Conservation (phyloP, 192 early-diverging fungal genomes). For the Umbelopsis sp. region DNA sequence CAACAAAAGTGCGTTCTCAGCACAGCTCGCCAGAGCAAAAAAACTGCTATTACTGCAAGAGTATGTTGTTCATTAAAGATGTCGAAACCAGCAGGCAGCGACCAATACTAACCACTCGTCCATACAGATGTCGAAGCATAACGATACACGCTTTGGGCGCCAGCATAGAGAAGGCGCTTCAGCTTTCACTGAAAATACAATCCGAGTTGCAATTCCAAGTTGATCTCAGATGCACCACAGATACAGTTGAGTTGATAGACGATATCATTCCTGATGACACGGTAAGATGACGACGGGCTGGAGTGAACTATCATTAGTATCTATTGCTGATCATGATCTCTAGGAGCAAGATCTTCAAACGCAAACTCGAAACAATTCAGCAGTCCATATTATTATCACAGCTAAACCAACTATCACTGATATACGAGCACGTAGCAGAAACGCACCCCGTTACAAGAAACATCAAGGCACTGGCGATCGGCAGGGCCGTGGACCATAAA, state of each 20-base stretch:
- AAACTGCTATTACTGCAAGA: conserved; percentile 56
- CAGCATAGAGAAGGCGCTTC: conserved; percentile 68
- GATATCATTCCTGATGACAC: conserved; percentile 75
- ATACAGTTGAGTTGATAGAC: conserved; percentile 73
- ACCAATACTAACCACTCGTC: background rate
- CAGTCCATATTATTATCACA: conserved; percentile 69
- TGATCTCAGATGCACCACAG: conserved; percentile 64
- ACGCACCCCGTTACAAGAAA: background rate
- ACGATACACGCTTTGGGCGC: conserved; percentile 82
- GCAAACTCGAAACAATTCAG: conserved; percentile 66
- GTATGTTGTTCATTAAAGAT: background rate
- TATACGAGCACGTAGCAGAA: background rate
- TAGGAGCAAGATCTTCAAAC: conserved; percentile 57
- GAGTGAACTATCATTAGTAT: background rate
- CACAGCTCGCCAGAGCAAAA: conserved; percentile 64
- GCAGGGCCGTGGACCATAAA: background rate
- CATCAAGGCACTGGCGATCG: background rate
- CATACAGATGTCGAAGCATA: conserved; percentile 56
- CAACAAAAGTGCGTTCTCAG: conserved; percentile 59
- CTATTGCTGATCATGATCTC: background rate
- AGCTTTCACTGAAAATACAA: conserved; percentile 66
- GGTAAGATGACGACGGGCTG: conserved; percentile 34
- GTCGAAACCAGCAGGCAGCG: too few species aligned
- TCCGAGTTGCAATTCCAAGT: conserved; percentile 61
- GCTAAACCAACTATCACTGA: conserved; percentile 24